Percentiles rank a stretch among this genome's conserved stretches.
Evolutionary conservation across 441 rosid species (phyloP).

Genomic region (Adansonia madagascariensis): DNA sequence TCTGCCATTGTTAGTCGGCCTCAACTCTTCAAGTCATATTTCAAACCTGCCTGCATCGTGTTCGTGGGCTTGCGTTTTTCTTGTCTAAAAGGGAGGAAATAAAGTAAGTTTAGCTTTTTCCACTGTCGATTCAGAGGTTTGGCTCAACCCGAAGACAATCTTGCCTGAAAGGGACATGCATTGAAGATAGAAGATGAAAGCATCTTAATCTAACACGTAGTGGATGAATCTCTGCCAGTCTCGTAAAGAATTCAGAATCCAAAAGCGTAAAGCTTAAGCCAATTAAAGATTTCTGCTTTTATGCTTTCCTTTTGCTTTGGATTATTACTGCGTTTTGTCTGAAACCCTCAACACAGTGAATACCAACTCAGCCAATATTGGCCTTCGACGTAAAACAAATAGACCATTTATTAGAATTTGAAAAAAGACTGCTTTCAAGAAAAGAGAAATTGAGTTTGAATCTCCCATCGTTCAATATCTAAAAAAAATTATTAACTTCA

Average conservation of each 20-base stretch:
- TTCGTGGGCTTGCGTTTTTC: too few relatives aligned
- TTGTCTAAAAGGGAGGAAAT: too few relatives aligned
- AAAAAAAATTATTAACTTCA: too few relatives aligned
- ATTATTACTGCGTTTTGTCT: not conserved
- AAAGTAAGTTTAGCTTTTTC: too few relatives aligned
- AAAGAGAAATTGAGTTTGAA: too few relatives aligned
- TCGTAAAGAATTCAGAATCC: constrained; percentile 17
- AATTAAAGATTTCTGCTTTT: not conserved
- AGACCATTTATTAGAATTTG: too few relatives aligned
- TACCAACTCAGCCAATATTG: not conserved
- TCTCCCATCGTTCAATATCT: too few relatives aligned
- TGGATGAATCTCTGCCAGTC: not conserved
- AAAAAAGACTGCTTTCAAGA: too few relatives aligned
- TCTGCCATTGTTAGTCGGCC: too few relatives aligned
- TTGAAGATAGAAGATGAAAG: not conserved
- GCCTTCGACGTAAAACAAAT: not conserved
- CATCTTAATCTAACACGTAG: not conserved
- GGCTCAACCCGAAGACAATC: not conserved
- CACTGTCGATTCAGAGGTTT: too few relatives aligned
- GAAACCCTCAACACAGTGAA: not conserved
- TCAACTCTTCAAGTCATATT: too few relatives aligned
- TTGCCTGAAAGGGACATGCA: not conserved
- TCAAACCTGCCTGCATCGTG: too few relatives aligned
- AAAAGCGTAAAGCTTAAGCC: not conserved
- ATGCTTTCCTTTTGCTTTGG: not conserved